phyloP scores from a whole-genome alignment of 768 basidiomycete species.

The Mycena kentingensis region DNA sequence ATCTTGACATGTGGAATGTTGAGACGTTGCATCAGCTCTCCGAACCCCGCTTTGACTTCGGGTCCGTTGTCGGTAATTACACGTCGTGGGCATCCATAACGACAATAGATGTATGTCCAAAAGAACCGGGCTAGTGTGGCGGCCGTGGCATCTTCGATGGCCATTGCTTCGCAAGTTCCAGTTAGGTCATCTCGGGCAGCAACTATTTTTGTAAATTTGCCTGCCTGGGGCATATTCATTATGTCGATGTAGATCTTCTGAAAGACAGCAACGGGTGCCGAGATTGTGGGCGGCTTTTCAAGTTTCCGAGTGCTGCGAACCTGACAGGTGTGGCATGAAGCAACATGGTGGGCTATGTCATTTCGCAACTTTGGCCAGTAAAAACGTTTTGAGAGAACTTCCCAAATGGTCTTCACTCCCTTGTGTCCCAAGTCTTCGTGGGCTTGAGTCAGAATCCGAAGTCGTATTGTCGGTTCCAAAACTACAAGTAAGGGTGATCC shows the following conservation, averaged over 20 bases:
- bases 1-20: conserved; percentile 18
- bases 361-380: conserved; percentile 27
- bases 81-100: conserved; percentile 27
- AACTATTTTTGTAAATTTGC: conserved; percentile 8
- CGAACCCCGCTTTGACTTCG: conserved; percentile 19
- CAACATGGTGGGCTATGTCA: conserved; percentile 27
- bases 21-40: not conserved
- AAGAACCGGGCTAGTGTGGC: conserved; percentile 25
- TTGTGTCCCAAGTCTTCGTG: conserved; percentile 28
- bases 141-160: conserved; percentile 9
- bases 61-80: conserved; percentile 31
- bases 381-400: conserved; percentile 16
- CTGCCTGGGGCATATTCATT: conserved; percentile 24
- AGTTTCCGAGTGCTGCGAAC: conserved; percentile 9
- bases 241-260: conserved; percentile 21
- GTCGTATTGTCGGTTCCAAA: conserved; percentile 11
- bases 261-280: conserved; percentile 9
- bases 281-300: conserved; percentile 11
- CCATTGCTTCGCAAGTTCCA: conserved; percentile 23
- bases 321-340: conserved; percentile 30
- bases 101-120: conserved; percentile 34
- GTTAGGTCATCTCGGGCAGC: conserved; percentile 26
- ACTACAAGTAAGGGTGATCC: conserved; percentile 1
- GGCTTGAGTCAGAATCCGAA: conserved; percentile 9
- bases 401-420: conserved; percentile 18